Base-by-base conservation (phyloP, 768 basidiomycete species). In the Mycena chlorophos region DNA sequence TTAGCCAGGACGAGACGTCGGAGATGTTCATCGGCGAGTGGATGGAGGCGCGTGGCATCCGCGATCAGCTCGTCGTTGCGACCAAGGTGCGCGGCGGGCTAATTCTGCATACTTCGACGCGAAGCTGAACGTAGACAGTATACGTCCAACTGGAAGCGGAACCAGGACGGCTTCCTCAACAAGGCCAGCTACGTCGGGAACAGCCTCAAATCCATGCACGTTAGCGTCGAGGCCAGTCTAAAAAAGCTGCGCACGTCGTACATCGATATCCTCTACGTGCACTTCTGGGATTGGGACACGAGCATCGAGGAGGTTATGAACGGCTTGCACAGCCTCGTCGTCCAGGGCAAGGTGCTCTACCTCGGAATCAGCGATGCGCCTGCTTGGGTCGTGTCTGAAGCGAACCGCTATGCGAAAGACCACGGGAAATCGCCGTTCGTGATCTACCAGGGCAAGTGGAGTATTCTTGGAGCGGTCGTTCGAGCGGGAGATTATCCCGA, bases 221-320 rank as follows among this genome's bases (percentile, higher is more conserved):
- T 61, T 2, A 85, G 85, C 2, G 85, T 86, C 62, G 72, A 69
- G 54, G 54, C 67, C 54, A 82, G 57, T 22, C 57, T 59, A 42
- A 83, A 60, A 72, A 70, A 3, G 64, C 82, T 88, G 19, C 69
- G 81, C 42, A 86, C 84, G 0, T 71, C 77, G 19, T 87, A 80
- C 61, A 75, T 85, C 61, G 83, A 85, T 60, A 74, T 85, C 47
- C 65, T 84, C 26, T 83, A 85, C 56, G 61, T 83, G 4, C 83
- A 84, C 60, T 80, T 74, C 71, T 76, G 77, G 80, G 79, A 80
- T 53, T 78, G 71, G 69, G 53, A 59, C 27, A 55, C 57, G 4
- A 30, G 57, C 27, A 31, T 80, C 28, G 69, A 74, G 42, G 81
- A 83, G 61, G 61, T 80, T 20, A 78, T 80, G 80, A 72, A 73